Evolutionary conservation across 306 rosid species (phyloP).

Genomic region (Fragaria nilgerrensis): DNA sequence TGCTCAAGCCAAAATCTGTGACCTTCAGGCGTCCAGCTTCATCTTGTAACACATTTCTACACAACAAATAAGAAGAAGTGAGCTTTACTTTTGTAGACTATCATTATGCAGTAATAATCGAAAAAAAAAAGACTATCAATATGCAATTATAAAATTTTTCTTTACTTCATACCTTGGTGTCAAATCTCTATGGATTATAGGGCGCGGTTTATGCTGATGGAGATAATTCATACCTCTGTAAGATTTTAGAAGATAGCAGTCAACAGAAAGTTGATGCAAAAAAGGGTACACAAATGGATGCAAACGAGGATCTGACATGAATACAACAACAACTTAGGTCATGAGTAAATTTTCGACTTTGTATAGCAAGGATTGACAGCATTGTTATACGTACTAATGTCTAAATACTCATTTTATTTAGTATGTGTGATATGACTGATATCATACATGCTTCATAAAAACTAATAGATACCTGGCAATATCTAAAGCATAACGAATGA

Average conservation of each 20-base stretch:
- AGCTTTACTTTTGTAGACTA: background rate
- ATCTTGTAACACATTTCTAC: conserved; percentile 38
- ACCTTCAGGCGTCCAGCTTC: conserved; percentile 33
- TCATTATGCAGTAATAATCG: background rate
- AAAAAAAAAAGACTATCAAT: too few relatives aligned
- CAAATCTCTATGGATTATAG: conserved; percentile 31
- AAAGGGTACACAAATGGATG: background rate
- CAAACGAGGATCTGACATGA: background rate
- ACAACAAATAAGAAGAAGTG: background rate
- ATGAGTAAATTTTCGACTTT: too few relatives aligned
- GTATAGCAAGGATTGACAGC: too few relatives aligned
- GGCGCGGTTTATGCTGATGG: conserved; percentile 29
- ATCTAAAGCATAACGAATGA: conserved; percentile 27
- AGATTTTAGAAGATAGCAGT: background rate
- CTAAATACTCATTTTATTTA: too few relatives aligned
- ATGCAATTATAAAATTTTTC: background rate
- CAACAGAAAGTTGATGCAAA: background rate
- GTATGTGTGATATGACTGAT: too few relatives aligned
- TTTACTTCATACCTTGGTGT: conserved; percentile 28
- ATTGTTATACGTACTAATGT: too few relatives aligned
- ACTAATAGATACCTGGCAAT: conserved; percentile 19
- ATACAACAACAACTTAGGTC: too few relatives aligned
- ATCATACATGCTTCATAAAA: too few relatives aligned
- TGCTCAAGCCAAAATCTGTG: conserved; percentile 34
- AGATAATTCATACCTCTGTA: conserved; percentile 36